Percentiles rank a stretch among this genome's conserved stretches.
Conservation (phyloP, 2,329 filamentous ascomycete genomes). For the Monilinia vaccinii-corymbosi region DNA sequence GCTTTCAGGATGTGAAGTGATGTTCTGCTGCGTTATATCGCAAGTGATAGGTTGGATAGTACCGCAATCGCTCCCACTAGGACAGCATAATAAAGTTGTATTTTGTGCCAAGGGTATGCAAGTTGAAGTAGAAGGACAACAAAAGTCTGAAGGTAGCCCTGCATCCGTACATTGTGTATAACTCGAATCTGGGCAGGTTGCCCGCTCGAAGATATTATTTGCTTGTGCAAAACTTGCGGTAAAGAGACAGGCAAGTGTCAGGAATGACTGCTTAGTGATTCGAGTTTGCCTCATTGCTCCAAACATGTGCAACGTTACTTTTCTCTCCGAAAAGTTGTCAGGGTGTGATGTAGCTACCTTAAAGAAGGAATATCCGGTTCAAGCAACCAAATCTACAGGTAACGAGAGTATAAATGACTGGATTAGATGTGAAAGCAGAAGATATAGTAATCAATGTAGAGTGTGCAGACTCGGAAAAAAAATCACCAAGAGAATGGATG, state of each 20-base stretch:
- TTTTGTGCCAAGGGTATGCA: constrained; percentile 55
- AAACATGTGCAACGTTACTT: not conserved
- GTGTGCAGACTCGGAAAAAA: not conserved
- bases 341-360: not conserved
- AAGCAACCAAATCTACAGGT: constrained; percentile 1
- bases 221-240: constrained; percentile 33
- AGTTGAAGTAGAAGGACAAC: constrained; percentile 45
- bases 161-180: constrained; percentile 43
- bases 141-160: constrained; percentile 55
- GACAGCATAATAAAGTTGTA: constrained; percentile 65
- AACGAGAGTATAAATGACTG: constrained; percentile 14
- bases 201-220: constrained; percentile 34
- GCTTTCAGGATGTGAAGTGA: constrained; percentile 44
- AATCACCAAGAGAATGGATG: not conserved
- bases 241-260: constrained; percentile 27
- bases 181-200: constrained; percentile 41
- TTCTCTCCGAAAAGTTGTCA: not conserved
- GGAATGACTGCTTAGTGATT: constrained; percentile 13
- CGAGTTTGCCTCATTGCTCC: constrained; percentile 18
- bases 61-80: constrained; percentile 46
- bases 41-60: constrained; percentile 56
- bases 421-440: constrained; percentile 11
- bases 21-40: constrained; percentile 52
- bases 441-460: constrained; percentile 20
- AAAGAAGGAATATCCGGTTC: not conserved